Evolutionary conservation across 257 asterid species (phyloP), one percentile per base, ranked within the genome.

Genomic region (Solanum chilense): DNA sequence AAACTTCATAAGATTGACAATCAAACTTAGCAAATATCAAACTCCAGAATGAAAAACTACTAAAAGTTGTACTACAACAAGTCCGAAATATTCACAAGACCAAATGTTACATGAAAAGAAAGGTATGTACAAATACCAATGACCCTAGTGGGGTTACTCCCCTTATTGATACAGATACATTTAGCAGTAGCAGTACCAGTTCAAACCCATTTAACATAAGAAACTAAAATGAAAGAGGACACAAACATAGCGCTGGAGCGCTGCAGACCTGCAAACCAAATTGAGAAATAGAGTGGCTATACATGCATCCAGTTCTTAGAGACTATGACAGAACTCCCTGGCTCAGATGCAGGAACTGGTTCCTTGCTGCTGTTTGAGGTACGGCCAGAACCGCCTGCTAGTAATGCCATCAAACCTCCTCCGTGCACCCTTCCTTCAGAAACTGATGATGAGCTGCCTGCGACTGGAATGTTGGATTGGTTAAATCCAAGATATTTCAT

Each of bases 371-470:
- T 90, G 82, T 86, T 74, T 23, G 90, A 84, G 86, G 88, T 87
- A 86, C 73, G 87, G 89, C 90, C 88, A 60, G 96, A 90, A 68
- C 77, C 70, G 1, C 89, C 90, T 1, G 90, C 90, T 15, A 96
- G 82, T 91, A 94, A 75, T 25, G 98, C 93, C 94, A 96, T 87
- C 86, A 96, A 89, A 88, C 93, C 93, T 90, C 99, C 99, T 39
- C 99, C 99, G 52, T 96, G 99, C 89, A 96, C 98, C 89, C 99
- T 93, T 78, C 98, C 99, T 92, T 96, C 99, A 3, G 97, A 93
- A n/a, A 91, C 90, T 93, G 90, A 88, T 10, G 86, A 89, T 5
- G 92, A 75, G 25, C 86, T 89, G 88, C 89, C 87, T 77, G 87
- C 90, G 42, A 78, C 89, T n/a, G 91, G 89, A 86, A 80, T 18